Conservation (phyloP, 169 alveolate species). For the Babesia ovis region DNA sequence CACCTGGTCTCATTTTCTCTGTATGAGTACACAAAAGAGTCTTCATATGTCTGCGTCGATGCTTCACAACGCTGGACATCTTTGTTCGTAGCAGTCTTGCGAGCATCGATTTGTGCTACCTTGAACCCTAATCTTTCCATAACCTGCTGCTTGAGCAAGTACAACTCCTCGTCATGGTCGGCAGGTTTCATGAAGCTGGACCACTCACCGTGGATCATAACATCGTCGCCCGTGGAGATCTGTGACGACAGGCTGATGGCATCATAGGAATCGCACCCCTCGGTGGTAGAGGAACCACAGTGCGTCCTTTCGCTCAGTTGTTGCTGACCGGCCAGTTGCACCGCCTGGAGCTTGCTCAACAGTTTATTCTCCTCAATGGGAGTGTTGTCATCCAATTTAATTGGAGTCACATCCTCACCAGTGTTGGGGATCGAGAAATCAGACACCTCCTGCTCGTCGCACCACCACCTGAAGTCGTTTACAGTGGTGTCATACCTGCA, state of each 20-base stretch:
- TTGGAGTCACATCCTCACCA: conserved; percentile 38
- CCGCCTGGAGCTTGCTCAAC: not conserved
- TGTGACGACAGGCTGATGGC: not conserved
- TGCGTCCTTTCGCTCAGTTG: conserved; percentile 31
- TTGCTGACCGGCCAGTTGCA: not conserved
- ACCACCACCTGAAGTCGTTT: conserved; percentile 66
- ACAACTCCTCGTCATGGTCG: conserved; percentile 18
- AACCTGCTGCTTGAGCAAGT: conserved; percentile 20
- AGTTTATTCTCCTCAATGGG: conserved; percentile 11
- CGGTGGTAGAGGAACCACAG: conserved; percentile 14
- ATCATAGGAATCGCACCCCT: conserved; percentile 14
- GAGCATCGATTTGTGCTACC: not conserved
- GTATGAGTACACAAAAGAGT: not conserved
- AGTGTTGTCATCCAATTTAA: not conserved
- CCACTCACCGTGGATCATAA: conserved; percentile 19
- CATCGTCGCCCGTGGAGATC: not conserved
- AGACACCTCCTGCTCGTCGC: conserved; percentile 43
- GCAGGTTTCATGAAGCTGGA: conserved; percentile 56
- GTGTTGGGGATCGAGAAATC: conserved; percentile 29
- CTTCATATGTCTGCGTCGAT: conserved; percentile 11
- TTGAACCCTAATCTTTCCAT: conserved; percentile 40
- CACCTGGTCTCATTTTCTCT: conserved; percentile 21
- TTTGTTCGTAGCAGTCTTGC: not conserved
- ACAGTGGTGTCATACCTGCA: not conserved
- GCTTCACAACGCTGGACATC: conserved; percentile 5